A percentile compares a stretch with the other conserved stretches of the same genome.
These are phyloP conservation scores for Candolleomyces efflorescens DNA, from an alignment of 768 basidiomycete species.

Conservation along the genomic window DNA sequence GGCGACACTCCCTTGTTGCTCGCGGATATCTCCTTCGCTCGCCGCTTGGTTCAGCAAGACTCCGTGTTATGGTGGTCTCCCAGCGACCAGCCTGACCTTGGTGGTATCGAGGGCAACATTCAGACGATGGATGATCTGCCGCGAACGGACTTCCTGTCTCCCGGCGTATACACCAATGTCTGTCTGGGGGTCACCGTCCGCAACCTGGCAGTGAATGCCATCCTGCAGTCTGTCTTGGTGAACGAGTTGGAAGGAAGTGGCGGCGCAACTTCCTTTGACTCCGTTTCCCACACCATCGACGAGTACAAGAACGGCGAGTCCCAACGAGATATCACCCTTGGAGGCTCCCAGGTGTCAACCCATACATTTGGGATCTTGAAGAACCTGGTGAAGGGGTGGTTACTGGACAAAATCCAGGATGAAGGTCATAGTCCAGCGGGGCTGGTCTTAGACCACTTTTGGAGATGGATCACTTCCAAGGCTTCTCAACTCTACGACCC, in stretches of 20 bases:
- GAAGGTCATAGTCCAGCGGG: slow-evolving; percentile 63
- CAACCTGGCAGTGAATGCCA: slow-evolving; percentile 91
- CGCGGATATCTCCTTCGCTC: slow-evolving; percentile 88
- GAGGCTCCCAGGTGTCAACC: slow-evolving; percentile 85
- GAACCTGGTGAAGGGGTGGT: slow-evolving; percentile 86
- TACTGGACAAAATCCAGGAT: slow-evolving; percentile 76
- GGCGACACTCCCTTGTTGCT: slow-evolving; percentile 86
- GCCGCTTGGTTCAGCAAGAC: slow-evolving; percentile 82
- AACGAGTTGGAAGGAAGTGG: slow-evolving; percentile 97
- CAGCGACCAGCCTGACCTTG: slow-evolving; percentile 83
- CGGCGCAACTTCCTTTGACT: slow-evolving; percentile 91
- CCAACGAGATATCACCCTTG: slow-evolving; percentile 73
- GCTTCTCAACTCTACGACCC: slow-evolving; percentile 88
- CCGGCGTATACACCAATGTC: slow-evolving; percentile 90
- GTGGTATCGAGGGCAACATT: slow-evolving; percentile 87
- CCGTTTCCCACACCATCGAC: slow-evolving; percentile 84
- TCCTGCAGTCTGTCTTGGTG: slow-evolving; percentile 89
- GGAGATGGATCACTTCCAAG: slow-evolving; percentile 92
- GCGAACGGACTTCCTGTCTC: slow-evolving; percentile 77
- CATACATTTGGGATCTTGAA: slow-evolving; percentile 84
- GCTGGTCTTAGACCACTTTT: slow-evolving; percentile 87
- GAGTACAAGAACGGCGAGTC: slow-evolving; percentile 76
- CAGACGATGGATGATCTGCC: slow-evolving; percentile 72
- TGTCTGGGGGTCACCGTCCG: slow-evolving; percentile 86
- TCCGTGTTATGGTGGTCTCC: slow-evolving; percentile 97